Base-by-base conservation (phyloP, 2,329 filamentous ascomycete genomes). In the Trichoderma sp. region DNA sequence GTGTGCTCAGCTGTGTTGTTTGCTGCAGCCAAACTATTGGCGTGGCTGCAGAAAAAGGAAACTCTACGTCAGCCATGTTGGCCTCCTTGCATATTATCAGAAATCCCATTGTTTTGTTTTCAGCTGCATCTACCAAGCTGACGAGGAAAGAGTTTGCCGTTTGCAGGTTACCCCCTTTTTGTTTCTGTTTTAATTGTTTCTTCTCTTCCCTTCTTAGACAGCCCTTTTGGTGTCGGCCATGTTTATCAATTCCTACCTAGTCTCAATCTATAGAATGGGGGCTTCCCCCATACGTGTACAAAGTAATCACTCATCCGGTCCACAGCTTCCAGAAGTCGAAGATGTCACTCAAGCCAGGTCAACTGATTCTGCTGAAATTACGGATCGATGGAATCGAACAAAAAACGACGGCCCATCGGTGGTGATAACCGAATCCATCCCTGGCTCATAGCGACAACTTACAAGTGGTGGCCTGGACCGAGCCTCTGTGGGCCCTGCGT, bases 341-440 rank as follows among this genome's bases (percentile, higher is more conserved):
- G 18, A 59, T 27, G 50, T 38, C 41, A 50, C 56, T 45, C 24
- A 18, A 29, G n/a, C 45, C 31, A 45, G 68, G 69, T 27, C 71
- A 74, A 74, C 71, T 74, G 71, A 74, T 67, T 66, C 63, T 66
- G 71, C 62, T 60, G 62, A 67, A 74, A 74, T 74, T 74, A 74
- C 71, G 71, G 71, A 74, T 73, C 69, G 69, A 64, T 64, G 60
- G 69, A 53, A 72, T 64, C 69, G 69, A 60, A 35, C 29, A 72
- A 21, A 29, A 35, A 45, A 35, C 64, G 45, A 31, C 64, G 6
- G 56, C n/a, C 60, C 69, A 65, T 73, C 69, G 69, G 69, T 73
- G n/a, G 69, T 73, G 69, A 73, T 73, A 73, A 56, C 69, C 69
- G 69, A 73, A 73, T 73, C 69, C 60, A 65, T 73, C 69, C 41